Evolutionary conservation across 441 rosid species (phyloP), one percentile per base, ranked within the genome.

Genomic region (Populus hybrid): DNA sequence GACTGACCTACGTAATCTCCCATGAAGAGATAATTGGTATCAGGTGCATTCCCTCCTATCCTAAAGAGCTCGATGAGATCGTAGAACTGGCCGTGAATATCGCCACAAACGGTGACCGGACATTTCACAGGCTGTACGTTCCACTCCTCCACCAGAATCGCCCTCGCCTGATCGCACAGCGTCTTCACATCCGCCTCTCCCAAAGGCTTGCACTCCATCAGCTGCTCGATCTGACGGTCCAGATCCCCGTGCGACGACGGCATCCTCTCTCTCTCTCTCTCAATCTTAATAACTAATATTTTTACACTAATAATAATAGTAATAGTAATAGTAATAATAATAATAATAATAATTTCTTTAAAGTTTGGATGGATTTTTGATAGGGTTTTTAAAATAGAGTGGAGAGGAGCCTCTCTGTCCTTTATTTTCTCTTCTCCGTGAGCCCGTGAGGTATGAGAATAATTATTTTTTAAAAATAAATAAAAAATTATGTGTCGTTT

Each of bases 121-220:
- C 99, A 96, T 86, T 94, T 96, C 53, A 96, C 98, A 50, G 98
- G 95, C 85, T 96, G 99, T 76, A 96, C 98, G 92, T 96, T 96
- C 97, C 97, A 94, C 85, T 96, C 99, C 86, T 96, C 99, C 38
- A 94, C 96, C 16, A 96, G 91, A 79, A 96, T 90, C 79, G 98
- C 96, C 73, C 89, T 88, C 26, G 98, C 98, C 82, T 96, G 98
- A 78, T 96, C 98, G 86, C 99, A 94, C 0, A 96, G 94, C 75
- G 87, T 84, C 94, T 88, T 91, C 73, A 94, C 99, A 87, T 96
- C 99, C 74, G 88, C 89, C 82, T 96, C 99, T 65, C 79, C 71
- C 71, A 18, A 30, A 35, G 9, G 18, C 71, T 69, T 30, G 88
- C 99, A 96, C 85, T 92, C 95, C 99, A 94, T 94, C 84, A 96